Evolutionary conservation across 2,329 filamentous ascomycete species (phyloP), one percentile per base, ranked within the genome.

Genomic region (Fusarium sp.): DNA sequence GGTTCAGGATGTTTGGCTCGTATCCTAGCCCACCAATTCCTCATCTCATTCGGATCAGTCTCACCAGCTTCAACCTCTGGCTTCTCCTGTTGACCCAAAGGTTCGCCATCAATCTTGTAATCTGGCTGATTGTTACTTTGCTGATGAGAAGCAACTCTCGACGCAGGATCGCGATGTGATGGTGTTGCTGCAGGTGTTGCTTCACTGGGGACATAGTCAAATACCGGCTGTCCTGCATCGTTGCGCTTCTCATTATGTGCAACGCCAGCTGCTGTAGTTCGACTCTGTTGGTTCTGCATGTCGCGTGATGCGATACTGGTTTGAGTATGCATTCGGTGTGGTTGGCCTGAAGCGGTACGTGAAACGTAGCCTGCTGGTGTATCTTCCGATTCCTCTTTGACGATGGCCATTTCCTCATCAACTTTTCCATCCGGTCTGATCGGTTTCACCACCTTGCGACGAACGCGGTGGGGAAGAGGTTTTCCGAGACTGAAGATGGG

Each of bases 1-100:
- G 70, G 74, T 29, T 76, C 74, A 3, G 72, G 74, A 35, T 76
- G 68, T 25, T 59, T 68, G 1, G 70, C 74, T 11, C 74, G 62
- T 25, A 76, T 15, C 4, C 65, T 69, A 18, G 74, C 74, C 74
- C 74, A 76, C 68, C 70, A 75, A 12, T 76, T 76, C 4, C 74
- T 71, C 56, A 68, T 46, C 17, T 74, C 65, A 25, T 76, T 50
- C 4, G 72, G 67, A 20, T 76, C 39, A 0, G 17, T 42, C 11
- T 67, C 57, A 0, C 72, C 74, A 20, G 22, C 14, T 49, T 75
- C 73, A 4, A 72, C 74, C 5, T 49, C 60, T 2, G 54, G 31
- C 7, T 63, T 49, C 31, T 76, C 72, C 13, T 60, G 62, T 2
- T 70, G 66, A 0, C 71, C 72, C 3, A 76, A 36, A 10, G 74